phyloP scores from a whole-genome alignment of 2,329 filamentous ascomycete genomes.

The Ophiostoma tasmaniense region DNA sequence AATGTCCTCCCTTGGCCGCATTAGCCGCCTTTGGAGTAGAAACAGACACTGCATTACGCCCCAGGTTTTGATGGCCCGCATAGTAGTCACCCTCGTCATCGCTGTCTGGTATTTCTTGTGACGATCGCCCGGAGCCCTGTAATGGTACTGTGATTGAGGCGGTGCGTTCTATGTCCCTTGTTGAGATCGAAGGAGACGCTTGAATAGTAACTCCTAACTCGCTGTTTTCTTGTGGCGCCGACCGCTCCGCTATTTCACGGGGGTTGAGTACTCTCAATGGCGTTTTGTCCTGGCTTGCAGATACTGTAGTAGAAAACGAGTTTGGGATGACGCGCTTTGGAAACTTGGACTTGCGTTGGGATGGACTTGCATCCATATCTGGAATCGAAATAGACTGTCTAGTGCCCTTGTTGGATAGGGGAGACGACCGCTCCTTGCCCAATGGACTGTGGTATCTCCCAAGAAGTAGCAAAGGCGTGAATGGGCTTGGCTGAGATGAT shows the following conservation, averaged over 20 bases:
- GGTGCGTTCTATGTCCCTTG: neutral
- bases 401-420: conserved; percentile 2
- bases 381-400: neutral
- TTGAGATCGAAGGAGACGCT: neutral
- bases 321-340: neutral
- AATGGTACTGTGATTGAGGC: neutral
- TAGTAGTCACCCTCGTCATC: conserved; percentile 32
- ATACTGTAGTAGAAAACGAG: neutral
- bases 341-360: neutral
- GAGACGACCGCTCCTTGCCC: conserved; percentile 5
- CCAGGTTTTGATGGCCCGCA: neutral
- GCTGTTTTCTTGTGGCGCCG: neutral
- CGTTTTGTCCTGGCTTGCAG: neutral
- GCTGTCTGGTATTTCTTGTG: conserved; percentile 41
- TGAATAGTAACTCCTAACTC: neutral
- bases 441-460: conserved; percentile 29
- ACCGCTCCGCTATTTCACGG: neutral
- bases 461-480: conserved; percentile 35
- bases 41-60: neutral
- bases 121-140: neutral
- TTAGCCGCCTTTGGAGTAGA: neutral
- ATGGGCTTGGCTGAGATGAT: conserved; percentile 37
- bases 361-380: neutral
- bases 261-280: neutral
- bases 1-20: conserved; percentile 20